phyloP scores from a whole-genome alignment of 2,329 filamentous ascomycete genomes.

The Neopestalotiopsis rosae region DNA sequence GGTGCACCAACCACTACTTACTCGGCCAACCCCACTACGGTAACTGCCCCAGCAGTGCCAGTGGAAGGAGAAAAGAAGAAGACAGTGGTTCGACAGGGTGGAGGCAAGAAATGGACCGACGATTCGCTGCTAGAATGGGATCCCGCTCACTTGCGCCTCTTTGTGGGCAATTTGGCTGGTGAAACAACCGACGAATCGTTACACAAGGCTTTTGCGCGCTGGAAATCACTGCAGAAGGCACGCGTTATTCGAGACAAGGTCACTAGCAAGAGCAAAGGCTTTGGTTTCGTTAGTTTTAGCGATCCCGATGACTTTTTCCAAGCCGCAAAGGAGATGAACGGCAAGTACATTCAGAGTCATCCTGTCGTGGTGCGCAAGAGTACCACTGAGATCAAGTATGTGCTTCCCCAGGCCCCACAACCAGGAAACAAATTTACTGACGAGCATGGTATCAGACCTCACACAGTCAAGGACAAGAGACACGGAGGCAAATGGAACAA shows the following conservation, averaged over 20 bases:
- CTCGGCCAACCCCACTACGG: conserved; percentile 42
- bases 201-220: conserved; percentile 90
- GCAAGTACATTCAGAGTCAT: conserved; percentile 98
- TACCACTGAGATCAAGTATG: conserved; percentile 82
- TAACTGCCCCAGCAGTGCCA: conserved; percentile 44
- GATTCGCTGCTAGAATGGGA: conserved; percentile 92
- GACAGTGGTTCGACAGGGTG: conserved; percentile 87
- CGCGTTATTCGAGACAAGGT: conserved; percentile 94
- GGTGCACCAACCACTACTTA: conserved; percentile 45
- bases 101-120: conserved; percentile 93
- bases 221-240: conserved; percentile 87
- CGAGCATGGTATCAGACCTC: conserved; percentile 45
- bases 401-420: background rate
- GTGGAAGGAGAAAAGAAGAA: conserved; percentile 70
- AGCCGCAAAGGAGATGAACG: conserved; percentile 97
- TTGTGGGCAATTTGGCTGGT: conserved; percentile 94
- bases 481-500: conserved; percentile 36
- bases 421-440: background rate
- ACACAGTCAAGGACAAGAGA: conserved; percentile 63
- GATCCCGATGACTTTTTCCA: conserved; percentile 97
- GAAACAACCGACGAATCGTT: conserved; percentile 97
- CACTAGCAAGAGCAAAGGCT: conserved; percentile 94
- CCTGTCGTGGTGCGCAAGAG: conserved; percentile 87
- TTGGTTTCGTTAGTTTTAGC: conserved; percentile 94
- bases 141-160: conserved; percentile 89